Conservation (phyloP, 352 stramenopile species). For the Phytophthora brassicae region DNA sequence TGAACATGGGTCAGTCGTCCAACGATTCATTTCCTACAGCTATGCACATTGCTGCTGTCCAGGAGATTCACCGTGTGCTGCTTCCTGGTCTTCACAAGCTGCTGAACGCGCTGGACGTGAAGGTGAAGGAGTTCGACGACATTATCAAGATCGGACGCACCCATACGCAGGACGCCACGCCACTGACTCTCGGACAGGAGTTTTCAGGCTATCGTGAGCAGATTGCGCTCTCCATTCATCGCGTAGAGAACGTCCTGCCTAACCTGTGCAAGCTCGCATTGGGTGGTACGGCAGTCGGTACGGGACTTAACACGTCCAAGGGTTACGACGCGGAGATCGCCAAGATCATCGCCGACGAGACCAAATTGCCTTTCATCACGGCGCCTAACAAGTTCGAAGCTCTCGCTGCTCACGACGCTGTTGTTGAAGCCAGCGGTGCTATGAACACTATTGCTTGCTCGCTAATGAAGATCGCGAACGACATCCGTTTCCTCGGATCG, state of each 20-base stretch:
- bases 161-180: slow-evolving; percentile 94
- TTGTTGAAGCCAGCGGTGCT: slow-evolving; percentile 65
- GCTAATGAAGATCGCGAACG: slow-evolving; percentile 81
- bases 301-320: slow-evolving; percentile 90
- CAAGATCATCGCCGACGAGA: slow-evolving; percentile 91
- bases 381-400: slow-evolving; percentile 97
- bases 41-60: slow-evolving; percentile 95
- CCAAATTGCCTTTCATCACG: slow-evolving; percentile 92
- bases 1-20: slow-evolving; percentile 96
- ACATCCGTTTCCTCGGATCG: slow-evolving; percentile 73
- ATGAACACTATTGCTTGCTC: slow-evolving; percentile 77
- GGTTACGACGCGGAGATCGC: slow-evolving; percentile 95
- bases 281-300: slow-evolving; percentile 95
- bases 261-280: slow-evolving; percentile 93
- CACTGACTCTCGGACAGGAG: slow-evolving; percentile 97
- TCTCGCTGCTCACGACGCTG: slow-evolving; percentile 64
- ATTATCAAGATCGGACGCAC: slow-evolving; percentile 98
- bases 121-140: slow-evolving; percentile 90
- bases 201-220: slow-evolving; percentile 95
- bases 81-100: slow-evolving; percentile 81
- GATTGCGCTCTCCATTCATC: slow-evolving; percentile 89
- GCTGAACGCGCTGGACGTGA: slow-evolving; percentile 81
- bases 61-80: slow-evolving; percentile 82
- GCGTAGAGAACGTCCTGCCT: slow-evolving; percentile 82
- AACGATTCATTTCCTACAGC: slow-evolving; percentile 98